Conservation (phyloP, 148 eudicot genomes). For the Diospyros kaki region DNA sequence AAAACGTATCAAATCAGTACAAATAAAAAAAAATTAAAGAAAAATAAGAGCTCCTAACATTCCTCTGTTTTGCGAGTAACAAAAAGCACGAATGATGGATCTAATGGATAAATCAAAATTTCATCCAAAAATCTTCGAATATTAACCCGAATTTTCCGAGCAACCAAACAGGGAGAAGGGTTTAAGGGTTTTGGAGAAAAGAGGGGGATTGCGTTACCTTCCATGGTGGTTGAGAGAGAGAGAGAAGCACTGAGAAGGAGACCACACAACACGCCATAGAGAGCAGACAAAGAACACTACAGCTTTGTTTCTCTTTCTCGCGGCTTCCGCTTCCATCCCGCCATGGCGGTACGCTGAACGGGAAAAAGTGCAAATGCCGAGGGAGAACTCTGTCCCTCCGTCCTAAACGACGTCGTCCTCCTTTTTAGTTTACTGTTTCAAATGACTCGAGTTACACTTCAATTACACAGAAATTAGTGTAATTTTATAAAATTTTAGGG, state of each 20-base stretch:
- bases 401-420: too few relatives aligned
- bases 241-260: conserved; percentile 7
- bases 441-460: too few relatives aligned
- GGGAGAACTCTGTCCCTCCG: too few relatives aligned
- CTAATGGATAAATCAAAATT: too few relatives aligned
- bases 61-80: not conserved
- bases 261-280: conserved; percentile 7
- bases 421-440: too few relatives aligned
- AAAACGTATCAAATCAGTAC: not conserved
- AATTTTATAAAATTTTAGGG: too few relatives aligned
- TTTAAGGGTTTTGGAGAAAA: not conserved
- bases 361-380: too few relatives aligned
- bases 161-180: not conserved
- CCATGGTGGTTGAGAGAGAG: not conserved
- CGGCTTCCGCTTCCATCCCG: too few relatives aligned
- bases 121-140: not conserved
- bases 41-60: too few relatives aligned
- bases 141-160: not conserved
- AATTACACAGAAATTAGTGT: too few relatives aligned
- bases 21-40: not conserved
- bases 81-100: not conserved
- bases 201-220: not conserved
- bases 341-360: too few relatives aligned
- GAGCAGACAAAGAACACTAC: not conserved
- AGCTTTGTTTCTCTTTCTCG: not conserved